These are phyloP conservation scores for Clathrospora elynae DNA, from an alignment of 2,329 filamentous ascomycete genomes.

Conservation along the genomic window DNA sequence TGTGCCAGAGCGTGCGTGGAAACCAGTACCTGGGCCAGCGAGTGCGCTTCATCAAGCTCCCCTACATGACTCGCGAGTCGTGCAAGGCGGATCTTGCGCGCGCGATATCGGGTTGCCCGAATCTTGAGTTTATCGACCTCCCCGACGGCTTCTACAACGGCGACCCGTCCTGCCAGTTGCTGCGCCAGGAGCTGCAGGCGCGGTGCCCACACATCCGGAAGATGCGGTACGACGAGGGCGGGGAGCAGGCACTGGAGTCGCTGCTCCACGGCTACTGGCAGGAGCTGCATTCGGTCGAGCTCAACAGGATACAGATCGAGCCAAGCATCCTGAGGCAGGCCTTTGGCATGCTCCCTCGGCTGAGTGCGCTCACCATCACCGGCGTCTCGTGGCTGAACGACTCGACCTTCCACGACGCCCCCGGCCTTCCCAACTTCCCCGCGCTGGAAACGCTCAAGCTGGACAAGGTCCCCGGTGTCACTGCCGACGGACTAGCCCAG, in stretches of 20 bases:
- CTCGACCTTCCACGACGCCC: constrained; percentile 70
- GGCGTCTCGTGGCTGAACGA: constrained; percentile 74
- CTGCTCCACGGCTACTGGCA: constrained; percentile 72
- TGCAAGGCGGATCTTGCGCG: constrained; percentile 83
- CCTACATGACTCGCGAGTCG: constrained; percentile 93
- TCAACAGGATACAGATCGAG: constrained; percentile 71
- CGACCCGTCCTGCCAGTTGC: constrained; percentile 72
- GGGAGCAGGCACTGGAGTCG: constrained; percentile 76
- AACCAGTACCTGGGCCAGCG: constrained; percentile 70
- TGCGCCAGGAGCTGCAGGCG: constrained; percentile 83
- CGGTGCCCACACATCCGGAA: constrained; percentile 83
- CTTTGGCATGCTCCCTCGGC: constrained; percentile 66
- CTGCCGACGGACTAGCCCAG: constrained; percentile 68
- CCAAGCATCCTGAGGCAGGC: constrained; percentile 72
- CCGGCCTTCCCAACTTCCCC: constrained; percentile 73
- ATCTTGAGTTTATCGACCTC: constrained; percentile 86
- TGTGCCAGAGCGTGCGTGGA: constrained; percentile 82
- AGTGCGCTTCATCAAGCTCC: constrained; percentile 82
- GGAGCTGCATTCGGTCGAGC: constrained; percentile 73
- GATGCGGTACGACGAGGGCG: constrained; percentile 81
- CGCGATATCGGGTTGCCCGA: constrained; percentile 81
- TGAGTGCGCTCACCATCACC: constrained; percentile 76
- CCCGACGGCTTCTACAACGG: constrained; percentile 86
- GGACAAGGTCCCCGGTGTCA: constrained; percentile 72
- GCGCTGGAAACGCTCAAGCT: constrained; percentile 74